These are phyloP conservation scores for Penicillium taxi DNA, from an alignment of 495 filamentous ascomycete genomes.

Conservation along the genomic window DNA sequence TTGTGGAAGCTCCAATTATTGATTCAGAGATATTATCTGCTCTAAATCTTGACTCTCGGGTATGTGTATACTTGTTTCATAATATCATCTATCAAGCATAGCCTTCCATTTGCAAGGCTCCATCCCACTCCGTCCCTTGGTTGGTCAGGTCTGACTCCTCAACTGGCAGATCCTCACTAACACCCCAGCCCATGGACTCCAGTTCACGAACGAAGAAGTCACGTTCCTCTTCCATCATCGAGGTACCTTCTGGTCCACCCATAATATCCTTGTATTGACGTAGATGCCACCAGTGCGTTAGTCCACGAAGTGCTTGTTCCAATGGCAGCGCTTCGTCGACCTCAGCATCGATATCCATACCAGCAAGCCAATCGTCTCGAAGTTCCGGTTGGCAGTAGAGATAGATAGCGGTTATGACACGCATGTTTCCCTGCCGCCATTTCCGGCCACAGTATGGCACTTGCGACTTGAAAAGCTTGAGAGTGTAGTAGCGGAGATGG, in stretches of 20 bases:
- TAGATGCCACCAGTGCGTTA: slow-evolving; percentile 92
- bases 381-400: slow-evolving; percentile 87
- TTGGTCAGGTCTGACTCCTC: slow-evolving; percentile 44
- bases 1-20: background rate
- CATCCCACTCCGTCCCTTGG: slow-evolving; percentile 43
- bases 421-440: slow-evolving; percentile 97
- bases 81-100: slow-evolving; percentile 19
- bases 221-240: slow-evolving; percentile 64
- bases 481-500: slow-evolving; percentile 80
- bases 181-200: slow-evolving; percentile 66
- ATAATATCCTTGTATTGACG: slow-evolving; percentile 72
- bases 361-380: slow-evolving; percentile 90
- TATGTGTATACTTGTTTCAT: slow-evolving; percentile 9
- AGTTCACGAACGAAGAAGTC: slow-evolving; percentile 89
- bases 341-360: slow-evolving; percentile 81
- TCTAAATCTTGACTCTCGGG: too few species aligned
- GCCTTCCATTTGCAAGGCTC: slow-evolving; percentile 39
- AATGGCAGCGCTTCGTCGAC: slow-evolving; percentile 86
- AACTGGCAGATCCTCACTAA: slow-evolving; percentile 27
- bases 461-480: slow-evolving; percentile 97
- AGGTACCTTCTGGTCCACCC: slow-evolving; percentile 52
- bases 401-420: slow-evolving; percentile 94
- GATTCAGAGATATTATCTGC: background rate
- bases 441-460: slow-evolving; percentile 97
- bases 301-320: slow-evolving; percentile 75